phyloP scores from a whole-genome alignment of 352 stramenopile genomes.

The Detonula confervacea region DNA sequence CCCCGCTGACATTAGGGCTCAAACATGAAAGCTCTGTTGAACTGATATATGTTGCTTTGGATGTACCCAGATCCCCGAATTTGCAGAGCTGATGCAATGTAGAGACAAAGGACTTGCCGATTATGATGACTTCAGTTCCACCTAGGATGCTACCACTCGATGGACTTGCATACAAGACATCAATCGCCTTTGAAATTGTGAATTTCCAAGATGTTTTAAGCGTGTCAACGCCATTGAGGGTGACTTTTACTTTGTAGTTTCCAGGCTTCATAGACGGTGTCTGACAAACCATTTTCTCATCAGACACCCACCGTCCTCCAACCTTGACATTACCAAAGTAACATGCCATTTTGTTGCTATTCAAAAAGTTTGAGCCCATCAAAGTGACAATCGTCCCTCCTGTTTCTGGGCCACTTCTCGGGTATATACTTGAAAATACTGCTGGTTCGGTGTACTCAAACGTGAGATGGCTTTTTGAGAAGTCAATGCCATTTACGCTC shows the following conservation, averaged over 20 bases:
- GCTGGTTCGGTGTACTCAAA: slow-evolving; percentile 48
- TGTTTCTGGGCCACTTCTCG: slow-evolving; percentile 48
- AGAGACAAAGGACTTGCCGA: slow-evolving; percentile 87
- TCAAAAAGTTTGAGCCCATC: slow-evolving; percentile 56
- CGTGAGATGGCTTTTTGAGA: slow-evolving; percentile 29
- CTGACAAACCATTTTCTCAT: slow-evolving; percentile 45
- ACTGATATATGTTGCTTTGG: slow-evolving; percentile 44
- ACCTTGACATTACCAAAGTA: slow-evolving; percentile 54
- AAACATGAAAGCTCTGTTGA: slow-evolving; percentile 52
- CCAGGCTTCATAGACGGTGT: slow-evolving; percentile 52
- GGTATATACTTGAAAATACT: slow-evolving; percentile 42
- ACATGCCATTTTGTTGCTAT: slow-evolving; percentile 51
- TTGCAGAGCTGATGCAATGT: slow-evolving; percentile 85
- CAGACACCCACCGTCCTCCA: slow-evolving; percentile 36
- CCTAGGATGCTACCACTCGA: slow-evolving; percentile 63
- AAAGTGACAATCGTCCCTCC: slow-evolving; percentile 51
- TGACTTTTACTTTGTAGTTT: slow-evolving; percentile 58
- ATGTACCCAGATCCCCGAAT: slow-evolving; percentile 56
- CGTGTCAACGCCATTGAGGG: slow-evolving; percentile 86
- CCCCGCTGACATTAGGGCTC: slow-evolving; percentile 41
- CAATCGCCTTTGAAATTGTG: slow-evolving; percentile 72
- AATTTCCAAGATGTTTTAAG: slow-evolving; percentile 86
- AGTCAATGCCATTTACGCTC: slow-evolving; percentile 45
- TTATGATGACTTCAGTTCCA: slow-evolving; percentile 86
- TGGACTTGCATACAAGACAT: slow-evolving; percentile 51